Conservation (phyloP, 371 early-diverging fungal species). For the Mucor ambiguus region DNA sequence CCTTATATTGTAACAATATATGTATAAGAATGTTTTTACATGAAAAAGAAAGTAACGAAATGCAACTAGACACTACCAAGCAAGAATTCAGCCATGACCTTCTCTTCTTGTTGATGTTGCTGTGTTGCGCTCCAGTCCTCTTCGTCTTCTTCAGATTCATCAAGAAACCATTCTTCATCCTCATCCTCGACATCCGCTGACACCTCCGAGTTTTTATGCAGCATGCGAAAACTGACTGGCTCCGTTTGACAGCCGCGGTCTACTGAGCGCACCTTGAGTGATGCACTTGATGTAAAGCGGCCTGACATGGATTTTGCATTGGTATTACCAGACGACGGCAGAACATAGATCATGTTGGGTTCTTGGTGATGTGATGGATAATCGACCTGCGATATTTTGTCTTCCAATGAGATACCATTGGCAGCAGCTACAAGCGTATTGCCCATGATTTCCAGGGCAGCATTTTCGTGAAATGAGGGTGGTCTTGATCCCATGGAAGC, state of each 20-base stretch:
- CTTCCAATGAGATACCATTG: conserved; percentile 6
- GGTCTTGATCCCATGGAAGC: conserved; percentile 28
- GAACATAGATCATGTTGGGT: conserved; percentile 14
- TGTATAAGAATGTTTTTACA: neutral
- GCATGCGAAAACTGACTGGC: neutral
- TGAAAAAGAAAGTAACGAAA: neutral
- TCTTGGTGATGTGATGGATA: neutral
- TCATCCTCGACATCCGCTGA: conserved; percentile 7
- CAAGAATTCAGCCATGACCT: conserved; percentile 18
- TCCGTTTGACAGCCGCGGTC: conserved; percentile 25
- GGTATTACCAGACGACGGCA: conserved; percentile 1
- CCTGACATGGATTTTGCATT: neutral
- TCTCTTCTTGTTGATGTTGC: conserved; percentile 20
- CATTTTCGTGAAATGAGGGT: conserved; percentile 23
- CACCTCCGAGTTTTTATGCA: neutral
- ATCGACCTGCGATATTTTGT: neutral
- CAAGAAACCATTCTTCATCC: conserved; percentile 26
- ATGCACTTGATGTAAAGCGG: neutral
- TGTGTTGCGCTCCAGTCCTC: conserved; percentile 11
- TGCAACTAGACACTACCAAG: conserved; percentile 6
- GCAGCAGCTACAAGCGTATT: conserved; percentile 5
- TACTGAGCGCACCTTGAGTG: neutral
- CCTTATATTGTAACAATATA: conserved; percentile 2
- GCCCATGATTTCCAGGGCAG: conserved; percentile 5
- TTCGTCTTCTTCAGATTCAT: conserved; percentile 6